Conservation (phyloP, 139 green algal genomes). For the Deuterostichococcus epilithicus region DNA sequence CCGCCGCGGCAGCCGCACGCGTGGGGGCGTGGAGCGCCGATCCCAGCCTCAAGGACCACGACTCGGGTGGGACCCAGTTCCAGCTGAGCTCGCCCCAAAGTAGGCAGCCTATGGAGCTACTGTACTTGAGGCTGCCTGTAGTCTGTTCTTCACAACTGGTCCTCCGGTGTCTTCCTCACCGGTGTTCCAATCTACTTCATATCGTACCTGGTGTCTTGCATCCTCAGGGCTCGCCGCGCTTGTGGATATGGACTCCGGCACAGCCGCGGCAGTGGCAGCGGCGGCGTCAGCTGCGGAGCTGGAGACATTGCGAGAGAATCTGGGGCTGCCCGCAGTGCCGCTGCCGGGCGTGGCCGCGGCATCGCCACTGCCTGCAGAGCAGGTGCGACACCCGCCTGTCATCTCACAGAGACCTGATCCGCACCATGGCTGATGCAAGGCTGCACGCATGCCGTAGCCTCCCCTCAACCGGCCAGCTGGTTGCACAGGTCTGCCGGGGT, state of each 20-base stretch:
- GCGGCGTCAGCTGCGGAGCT: background rate
- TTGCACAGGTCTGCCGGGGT: too few relatives aligned
- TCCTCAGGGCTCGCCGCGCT: background rate
- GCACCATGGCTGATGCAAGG: too few relatives aligned
- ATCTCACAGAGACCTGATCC: too few relatives aligned
- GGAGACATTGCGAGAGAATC: background rate
- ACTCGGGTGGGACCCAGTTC: background rate
- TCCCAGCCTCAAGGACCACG: background rate
- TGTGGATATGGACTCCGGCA: background rate
- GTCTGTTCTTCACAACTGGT: too few relatives aligned
- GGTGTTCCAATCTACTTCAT: too few relatives aligned
- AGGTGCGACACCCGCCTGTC: too few relatives aligned
- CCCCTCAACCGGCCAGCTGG: too few relatives aligned
- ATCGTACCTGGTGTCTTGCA: background rate
- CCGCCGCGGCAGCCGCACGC: too few relatives aligned
- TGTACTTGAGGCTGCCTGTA: too few relatives aligned
- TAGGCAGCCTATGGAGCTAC: too few relatives aligned
- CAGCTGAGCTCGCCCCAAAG: background rate
- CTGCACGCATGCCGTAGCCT: too few relatives aligned
- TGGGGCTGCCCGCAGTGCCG: slow-evolving; percentile 9
- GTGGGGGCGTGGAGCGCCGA: background rate
- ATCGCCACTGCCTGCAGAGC: background rate
- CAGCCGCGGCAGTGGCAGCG: background rate
- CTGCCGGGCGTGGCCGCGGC: background rate
- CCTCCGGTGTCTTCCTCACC: too few relatives aligned